A percentile compares a stretch with the other conserved stretches of the same genome.
Evolutionary conservation across 2,329 filamentous ascomycete species (phyloP).

Genomic region (Pseudogymnoascus sp.): DNA sequence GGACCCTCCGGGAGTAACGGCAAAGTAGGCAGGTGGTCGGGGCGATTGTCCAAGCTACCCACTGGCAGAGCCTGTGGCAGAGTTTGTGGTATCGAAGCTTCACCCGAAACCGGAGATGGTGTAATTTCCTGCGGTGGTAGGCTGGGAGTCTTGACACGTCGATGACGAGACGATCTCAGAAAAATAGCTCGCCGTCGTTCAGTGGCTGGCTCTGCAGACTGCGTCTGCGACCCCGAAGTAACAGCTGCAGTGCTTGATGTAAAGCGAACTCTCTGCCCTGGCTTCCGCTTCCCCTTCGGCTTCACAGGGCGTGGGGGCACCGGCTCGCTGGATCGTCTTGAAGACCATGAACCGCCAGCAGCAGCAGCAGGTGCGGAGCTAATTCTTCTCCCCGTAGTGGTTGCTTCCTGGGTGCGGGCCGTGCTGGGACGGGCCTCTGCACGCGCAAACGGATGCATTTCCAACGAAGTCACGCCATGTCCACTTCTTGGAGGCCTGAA

Average conservation of each 20-base stretch:
- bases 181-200: not conserved
- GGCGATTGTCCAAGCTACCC: not conserved
- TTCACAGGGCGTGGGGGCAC: not conserved
- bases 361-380: not conserved
- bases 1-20: not conserved
- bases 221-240: not conserved
- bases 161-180: not conserved
- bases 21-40: not conserved
- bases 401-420: not conserved
- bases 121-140: not conserved
- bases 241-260: not conserved
- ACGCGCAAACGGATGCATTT: slow-evolving; percentile 24
- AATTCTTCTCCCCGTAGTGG: not conserved
- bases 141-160: not conserved
- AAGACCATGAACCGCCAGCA: not conserved
- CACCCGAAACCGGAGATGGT: not conserved
- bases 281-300: not conserved
- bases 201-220: not conserved
- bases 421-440: not conserved
- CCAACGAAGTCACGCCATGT: slow-evolving; percentile 21
- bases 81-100: not conserved
- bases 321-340: not conserved
- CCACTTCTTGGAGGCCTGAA: slow-evolving; percentile 27
- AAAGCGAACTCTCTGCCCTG: slow-evolving; percentile 4
- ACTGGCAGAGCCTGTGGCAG: not conserved